These are phyloP conservation scores for Peziza echinospora DNA, from an alignment of 495 filamentous ascomycete species.

Conservation along the genomic window DNA sequence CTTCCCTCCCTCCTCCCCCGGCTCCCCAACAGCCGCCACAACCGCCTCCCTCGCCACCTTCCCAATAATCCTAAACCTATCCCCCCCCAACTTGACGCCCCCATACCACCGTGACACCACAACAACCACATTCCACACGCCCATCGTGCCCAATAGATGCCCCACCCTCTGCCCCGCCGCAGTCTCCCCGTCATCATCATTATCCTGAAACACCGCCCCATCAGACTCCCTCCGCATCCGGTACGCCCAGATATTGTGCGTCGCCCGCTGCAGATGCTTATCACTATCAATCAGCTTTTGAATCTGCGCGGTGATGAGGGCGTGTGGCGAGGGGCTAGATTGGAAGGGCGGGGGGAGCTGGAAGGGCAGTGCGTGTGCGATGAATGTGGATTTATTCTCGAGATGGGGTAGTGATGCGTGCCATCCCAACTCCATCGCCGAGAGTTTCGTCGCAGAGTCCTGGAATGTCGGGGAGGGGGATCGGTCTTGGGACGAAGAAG, in stretches of 20 bases:
- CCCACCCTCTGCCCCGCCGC: conserved; percentile 70
- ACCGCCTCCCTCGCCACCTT: conserved; percentile 65
- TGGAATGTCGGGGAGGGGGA: conserved; percentile 7
- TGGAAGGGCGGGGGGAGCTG: too few relatives aligned
- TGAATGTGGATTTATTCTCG: conserved; percentile 74
- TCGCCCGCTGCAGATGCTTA: conserved; percentile 60
- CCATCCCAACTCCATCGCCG: conserved; percentile 28
- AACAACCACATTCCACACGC: conserved; percentile 75
- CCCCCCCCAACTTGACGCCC: conserved; percentile 65
- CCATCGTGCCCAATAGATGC: conserved; percentile 85
- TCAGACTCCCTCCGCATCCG: conserved; percentile 21
- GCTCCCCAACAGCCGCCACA: conserved; percentile 40
- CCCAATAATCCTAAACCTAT: conserved; percentile 78
- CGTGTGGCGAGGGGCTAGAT: too few relatives aligned
- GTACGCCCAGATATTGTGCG: conserved; percentile 69
- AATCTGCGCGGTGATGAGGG: conserved; percentile 46
- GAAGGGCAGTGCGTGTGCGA: conserved; percentile 52
- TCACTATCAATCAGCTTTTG: conserved; percentile 47
- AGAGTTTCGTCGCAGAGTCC: conserved; percentile 6
- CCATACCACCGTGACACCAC: conserved; percentile 96
- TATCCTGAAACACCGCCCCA: conserved; percentile 53
- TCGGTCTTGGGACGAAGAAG: neutral
- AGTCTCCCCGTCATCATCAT: conserved; percentile 90
- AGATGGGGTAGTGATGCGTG: conserved; percentile 42
- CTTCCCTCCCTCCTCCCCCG: conserved; percentile 20